These are phyloP conservation scores for Priceomyces haplophilus DNA, from an alignment of 805 yeast genomes.

Conservation along the genomic window DNA sequence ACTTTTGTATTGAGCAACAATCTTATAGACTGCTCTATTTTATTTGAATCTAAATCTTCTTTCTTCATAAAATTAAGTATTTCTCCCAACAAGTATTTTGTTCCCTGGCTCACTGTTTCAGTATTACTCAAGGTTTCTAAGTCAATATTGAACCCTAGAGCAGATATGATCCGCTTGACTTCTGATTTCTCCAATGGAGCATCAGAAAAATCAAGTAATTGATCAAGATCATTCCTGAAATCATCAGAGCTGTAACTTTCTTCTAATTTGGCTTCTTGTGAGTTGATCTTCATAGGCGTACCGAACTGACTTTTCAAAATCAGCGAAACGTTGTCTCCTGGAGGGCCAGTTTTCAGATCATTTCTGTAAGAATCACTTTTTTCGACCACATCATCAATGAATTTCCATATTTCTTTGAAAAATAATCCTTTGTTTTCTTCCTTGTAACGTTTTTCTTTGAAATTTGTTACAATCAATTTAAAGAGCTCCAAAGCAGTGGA, in stretches of 20 bases:
- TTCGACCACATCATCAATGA: conserved; percentile 27
- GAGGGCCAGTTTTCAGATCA: background rate
- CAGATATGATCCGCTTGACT: conserved; percentile 13
- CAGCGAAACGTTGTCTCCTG: conserved; percentile 2
- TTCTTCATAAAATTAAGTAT: background rate
- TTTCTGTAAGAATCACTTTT: conserved; percentile 10
- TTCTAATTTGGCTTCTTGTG: conserved; percentile 16
- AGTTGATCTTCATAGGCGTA: conserved; percentile 33
- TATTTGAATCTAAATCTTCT: background rate
- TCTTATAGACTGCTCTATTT: background rate
- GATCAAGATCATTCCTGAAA: conserved; percentile 27
- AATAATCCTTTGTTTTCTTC: conserved; percentile 14
- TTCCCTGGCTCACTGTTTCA: background rate
- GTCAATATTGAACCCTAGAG: conserved; percentile 9
- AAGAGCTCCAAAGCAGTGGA: conserved; percentile 35
- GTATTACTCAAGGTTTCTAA: conserved; percentile 2
- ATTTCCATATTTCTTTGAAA: conserved; percentile 34
- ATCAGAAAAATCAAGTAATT: conserved; percentile 13
- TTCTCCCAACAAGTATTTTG: background rate
- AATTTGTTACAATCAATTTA: conserved; percentile 29
- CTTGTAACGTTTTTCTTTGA: conserved; percentile 13
- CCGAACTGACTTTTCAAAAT: conserved; percentile 28
- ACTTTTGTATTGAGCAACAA: background rate
- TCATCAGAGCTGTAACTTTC: conserved; percentile 20
- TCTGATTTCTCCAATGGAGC: conserved; percentile 14